A percentile compares a stretch with the other conserved stretches of the same genome.
These are phyloP conservation scores for Aspergillus tubingensis DNA, from an alignment of 2,329 filamentous ascomycete genomes.

Conservation along the genomic window DNA sequence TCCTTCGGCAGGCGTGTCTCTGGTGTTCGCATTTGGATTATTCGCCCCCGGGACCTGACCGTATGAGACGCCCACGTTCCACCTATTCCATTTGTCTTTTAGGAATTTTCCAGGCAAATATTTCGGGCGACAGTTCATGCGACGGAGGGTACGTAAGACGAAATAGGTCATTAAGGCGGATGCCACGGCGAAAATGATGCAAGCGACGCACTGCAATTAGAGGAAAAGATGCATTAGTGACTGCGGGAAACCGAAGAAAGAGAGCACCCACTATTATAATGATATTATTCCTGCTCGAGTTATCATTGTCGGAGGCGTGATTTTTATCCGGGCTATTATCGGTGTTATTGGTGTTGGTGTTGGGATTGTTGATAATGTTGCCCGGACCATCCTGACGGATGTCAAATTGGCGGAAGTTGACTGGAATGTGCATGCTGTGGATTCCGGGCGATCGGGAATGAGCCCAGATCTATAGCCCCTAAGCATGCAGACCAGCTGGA, in stretches of 20 bases:
- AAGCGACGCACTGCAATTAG: conserved; percentile 26
- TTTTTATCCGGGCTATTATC: background rate
- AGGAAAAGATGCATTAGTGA: conserved; percentile 11
- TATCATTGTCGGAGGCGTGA: background rate
- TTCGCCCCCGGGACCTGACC: conserved; percentile 38
- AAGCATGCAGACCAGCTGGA: conserved; percentile 12
- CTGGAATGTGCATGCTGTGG: conserved; percentile 25
- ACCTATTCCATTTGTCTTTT: conserved; percentile 55
- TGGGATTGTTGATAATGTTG: background rate
- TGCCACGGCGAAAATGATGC: conserved; percentile 35
- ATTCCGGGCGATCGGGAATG: conserved; percentile 10
- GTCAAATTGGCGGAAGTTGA: conserved; percentile 19
- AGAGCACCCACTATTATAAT: conserved; percentile 33
- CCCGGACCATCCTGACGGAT: conserved; percentile 17
- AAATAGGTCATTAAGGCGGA: conserved; percentile 37
- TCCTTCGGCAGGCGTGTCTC: conserved; percentile 28
- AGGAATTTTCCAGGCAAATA: conserved; percentile 54
- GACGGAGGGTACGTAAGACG: conserved; percentile 45
- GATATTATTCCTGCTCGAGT: conserved; percentile 24
- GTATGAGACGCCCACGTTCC: conserved; percentile 48
- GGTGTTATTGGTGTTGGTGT: background rate
- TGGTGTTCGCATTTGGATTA: conserved; percentile 26
- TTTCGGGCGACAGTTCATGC: conserved; percentile 50
- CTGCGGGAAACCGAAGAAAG: background rate
- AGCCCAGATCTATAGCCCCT: conserved; percentile 9